A percentile compares a stretch with the other conserved stretches of the same genome.
Evolutionary conservation across 768 basidiomycete genomes (phyloP).

Genomic region (Amanita molliuscula): DNA sequence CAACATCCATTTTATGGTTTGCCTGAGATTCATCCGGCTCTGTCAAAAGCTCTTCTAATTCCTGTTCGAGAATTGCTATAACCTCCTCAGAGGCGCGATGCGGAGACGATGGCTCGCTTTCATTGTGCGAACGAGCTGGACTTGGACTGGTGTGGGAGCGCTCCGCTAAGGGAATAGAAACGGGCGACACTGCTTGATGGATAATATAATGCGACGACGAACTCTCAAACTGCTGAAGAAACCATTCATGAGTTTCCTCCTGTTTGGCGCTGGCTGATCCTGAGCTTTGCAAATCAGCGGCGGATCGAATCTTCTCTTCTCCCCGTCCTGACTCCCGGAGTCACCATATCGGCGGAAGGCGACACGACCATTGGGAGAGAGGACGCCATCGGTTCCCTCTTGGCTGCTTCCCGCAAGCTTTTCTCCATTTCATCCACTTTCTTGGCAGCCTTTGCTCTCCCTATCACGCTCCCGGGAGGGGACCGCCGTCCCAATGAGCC

Average conservation of each 20-base stretch:
- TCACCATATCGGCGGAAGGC: background rate
- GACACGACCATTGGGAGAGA: background rate
- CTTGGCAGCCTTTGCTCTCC: constrained; percentile 34
- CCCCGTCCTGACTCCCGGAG: background rate
- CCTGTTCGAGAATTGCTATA: constrained; percentile 33
- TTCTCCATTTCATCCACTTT: constrained; percentile 27
- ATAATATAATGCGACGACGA: constrained; percentile 7
- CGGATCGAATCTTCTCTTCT: background rate
- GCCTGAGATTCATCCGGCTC: constrained; percentile 22
- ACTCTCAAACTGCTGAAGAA: constrained; percentile 33
- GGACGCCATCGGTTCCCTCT: background rate
- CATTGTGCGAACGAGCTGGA: background rate
- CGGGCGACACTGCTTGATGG: background rate
- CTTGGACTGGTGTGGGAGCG: background rate
- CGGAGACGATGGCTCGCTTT: constrained; percentile 8
- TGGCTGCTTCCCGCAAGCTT: background rate
- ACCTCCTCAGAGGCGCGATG: constrained; percentile 20
- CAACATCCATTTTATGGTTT: constrained; percentile 29
- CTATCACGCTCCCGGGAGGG: constrained; percentile 37
- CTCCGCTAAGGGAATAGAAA: background rate
- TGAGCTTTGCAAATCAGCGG: background rate
- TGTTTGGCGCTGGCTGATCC: constrained; percentile 18
- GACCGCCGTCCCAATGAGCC: constrained; percentile 29
- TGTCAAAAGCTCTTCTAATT: constrained; percentile 30
- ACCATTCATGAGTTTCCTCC: constrained; percentile 52